Evolutionary conservation across 2,329 filamentous ascomycete genomes (phyloP).

Genomic region (Colletotrichum sp.): DNA sequence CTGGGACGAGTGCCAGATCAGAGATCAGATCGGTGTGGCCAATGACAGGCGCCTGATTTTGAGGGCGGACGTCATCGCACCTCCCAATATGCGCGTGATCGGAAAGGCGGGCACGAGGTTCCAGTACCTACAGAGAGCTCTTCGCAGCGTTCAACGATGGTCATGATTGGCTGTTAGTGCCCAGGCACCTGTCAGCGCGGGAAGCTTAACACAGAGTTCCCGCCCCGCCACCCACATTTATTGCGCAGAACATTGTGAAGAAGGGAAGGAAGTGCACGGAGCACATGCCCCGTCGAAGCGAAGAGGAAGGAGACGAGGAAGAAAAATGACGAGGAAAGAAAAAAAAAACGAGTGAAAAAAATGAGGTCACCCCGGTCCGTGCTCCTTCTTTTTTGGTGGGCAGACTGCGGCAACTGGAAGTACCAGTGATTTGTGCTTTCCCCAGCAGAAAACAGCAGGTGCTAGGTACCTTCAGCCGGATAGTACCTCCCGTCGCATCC

Average conservation of each 20-base stretch:
- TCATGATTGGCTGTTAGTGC: slow-evolving; percentile 2
- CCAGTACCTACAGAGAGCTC: not conserved
- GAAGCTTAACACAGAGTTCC: slow-evolving; percentile 15
- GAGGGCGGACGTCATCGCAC: not conserved
- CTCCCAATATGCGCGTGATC: not conserved
- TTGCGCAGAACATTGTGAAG: not conserved
- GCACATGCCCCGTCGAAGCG: not conserved
- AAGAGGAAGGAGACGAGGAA: not conserved
- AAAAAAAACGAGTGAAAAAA: not conserved
- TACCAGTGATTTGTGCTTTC: not conserved
- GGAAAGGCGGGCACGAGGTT: not conserved
- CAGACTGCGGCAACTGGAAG: not conserved
- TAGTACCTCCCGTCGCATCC: not conserved
- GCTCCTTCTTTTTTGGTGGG: not conserved
- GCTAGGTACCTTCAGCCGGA: not conserved
- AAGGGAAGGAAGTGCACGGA: not conserved
- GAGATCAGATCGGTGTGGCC: slow-evolving; percentile 7
- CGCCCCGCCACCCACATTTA: not conserved
- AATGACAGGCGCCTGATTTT: not conserved
- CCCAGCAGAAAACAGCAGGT: not conserved
- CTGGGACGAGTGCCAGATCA: slow-evolving; percentile 11
- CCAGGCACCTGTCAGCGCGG: not conserved
- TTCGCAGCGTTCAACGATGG: not conserved
- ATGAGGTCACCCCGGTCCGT: slow-evolving; percentile 19
- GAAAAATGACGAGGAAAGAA: not conserved